Evolutionary conservation across 305 asterid genomes (phyloP).

Genomic region (Fraxinus platypoda): DNA sequence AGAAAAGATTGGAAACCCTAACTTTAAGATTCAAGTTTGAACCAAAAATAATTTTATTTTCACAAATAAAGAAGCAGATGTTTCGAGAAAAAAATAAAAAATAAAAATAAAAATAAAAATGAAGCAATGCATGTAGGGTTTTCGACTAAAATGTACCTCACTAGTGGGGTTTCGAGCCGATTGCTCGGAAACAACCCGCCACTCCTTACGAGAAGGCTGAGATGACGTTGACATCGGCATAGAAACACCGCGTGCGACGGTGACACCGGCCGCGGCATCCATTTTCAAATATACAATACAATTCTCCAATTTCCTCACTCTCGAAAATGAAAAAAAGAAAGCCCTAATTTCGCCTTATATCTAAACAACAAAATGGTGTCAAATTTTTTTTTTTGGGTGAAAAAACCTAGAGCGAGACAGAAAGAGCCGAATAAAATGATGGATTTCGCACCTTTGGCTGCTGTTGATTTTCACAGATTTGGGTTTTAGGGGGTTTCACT

Average conservation of each 20-base stretch:
- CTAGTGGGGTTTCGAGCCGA: constrained; percentile 56
- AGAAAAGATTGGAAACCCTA: background rate
- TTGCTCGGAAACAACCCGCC: constrained; percentile 85
- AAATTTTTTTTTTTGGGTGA: background rate
- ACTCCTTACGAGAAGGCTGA: constrained; percentile 80
- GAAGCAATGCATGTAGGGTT: constrained; percentile 27
- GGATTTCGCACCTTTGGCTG: background rate
- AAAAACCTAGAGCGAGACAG: constrained; percentile 18
- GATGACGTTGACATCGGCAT: constrained; percentile 43
- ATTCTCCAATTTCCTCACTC: constrained; percentile 9
- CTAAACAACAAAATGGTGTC: constrained; percentile 24
- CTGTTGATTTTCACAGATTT: background rate
- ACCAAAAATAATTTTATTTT: no score
- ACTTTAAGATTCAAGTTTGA: background rate
- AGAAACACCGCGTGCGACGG: constrained; percentile 55
- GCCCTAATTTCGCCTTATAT: constrained; percentile 30
- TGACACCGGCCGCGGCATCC: constrained; percentile 71
- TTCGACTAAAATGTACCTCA: constrained; percentile 49
- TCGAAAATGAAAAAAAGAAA: background rate
- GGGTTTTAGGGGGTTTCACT: background rate
- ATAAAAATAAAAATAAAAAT: background rate
- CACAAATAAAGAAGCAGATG: background rate
- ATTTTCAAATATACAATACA: constrained; percentile 24
- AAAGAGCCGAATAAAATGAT: background rate
- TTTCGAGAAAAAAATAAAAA: background rate